Evolutionary conservation across 345 rosid genomes (phyloP).

Genomic region (Hevea brasiliensis): DNA sequence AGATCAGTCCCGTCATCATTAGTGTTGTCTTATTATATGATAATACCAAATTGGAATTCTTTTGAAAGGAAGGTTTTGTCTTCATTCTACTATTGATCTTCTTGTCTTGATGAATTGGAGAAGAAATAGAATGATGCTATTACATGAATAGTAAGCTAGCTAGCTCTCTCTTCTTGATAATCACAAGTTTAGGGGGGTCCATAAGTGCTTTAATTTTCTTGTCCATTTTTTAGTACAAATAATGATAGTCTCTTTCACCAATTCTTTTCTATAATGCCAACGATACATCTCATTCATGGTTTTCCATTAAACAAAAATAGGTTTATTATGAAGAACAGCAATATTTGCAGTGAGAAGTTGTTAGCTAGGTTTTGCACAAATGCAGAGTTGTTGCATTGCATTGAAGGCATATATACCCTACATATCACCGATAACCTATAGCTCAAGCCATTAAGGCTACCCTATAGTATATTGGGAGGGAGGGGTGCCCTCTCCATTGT

Average conservation of each 20-base stretch:
- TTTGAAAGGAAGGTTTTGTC: background rate
- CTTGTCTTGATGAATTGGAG: background rate
- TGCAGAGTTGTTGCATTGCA: background rate
- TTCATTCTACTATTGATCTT: background rate
- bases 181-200: background rate
- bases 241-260: background rate
- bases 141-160: background rate
- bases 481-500: constrained; percentile 4
- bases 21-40: background rate
- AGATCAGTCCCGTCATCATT: background rate
- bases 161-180: background rate
- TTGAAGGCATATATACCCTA: background rate
- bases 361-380: background rate
- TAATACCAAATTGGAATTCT: background rate
- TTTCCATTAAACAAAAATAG: background rate
- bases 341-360: background rate
- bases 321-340: background rate
- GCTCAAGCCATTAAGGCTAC: background rate
- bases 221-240: background rate
- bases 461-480: background rate
- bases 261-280: background rate
- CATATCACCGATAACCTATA: background rate
- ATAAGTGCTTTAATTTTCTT: background rate
- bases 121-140: background rate
- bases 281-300: background rate